Evolutionary conservation across 352 stramenopile species (phyloP).

Genomic region (Elongisporangium senticosum): DNA sequence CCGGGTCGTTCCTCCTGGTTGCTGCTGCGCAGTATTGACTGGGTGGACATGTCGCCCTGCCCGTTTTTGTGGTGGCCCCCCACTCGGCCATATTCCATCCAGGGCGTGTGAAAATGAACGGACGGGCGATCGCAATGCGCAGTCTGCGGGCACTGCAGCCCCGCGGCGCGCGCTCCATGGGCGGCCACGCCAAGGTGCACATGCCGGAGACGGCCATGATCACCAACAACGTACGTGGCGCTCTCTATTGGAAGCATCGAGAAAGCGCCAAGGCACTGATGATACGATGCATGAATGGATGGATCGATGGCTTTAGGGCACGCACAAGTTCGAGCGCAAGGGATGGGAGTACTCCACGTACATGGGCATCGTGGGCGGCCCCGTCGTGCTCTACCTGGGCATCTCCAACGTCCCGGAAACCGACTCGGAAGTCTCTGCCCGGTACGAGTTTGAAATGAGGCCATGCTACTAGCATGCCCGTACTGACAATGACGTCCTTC

Average conservation of each 20-base stretch:
- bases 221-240: conserved; percentile 70
- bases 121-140: conserved; percentile 6
- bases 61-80: conserved; percentile 2
- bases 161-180: conserved; percentile 44
- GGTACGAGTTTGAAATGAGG: no score
- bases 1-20: background rate
- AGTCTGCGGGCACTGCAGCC: conserved; percentile 23
- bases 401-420: conserved; percentile 78
- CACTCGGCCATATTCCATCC: background rate
- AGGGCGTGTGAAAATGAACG: conserved; percentile 10
- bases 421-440: conserved; percentile 77
- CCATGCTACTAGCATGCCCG: no score
- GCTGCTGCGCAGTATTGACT: background rate
- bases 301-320: conserved; percentile 28
- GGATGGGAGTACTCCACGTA: conserved; percentile 82
- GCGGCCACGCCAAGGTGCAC: conserved; percentile 46
- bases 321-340: conserved; percentile 75
- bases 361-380: conserved; percentile 64
- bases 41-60: conserved; percentile 7
- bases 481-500: conserved; percentile 1
- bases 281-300: background rate
- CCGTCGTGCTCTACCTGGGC: conserved; percentile 69
- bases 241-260: background rate
- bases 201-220: conserved; percentile 87
- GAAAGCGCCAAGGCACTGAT: background rate